A percentile compares a stretch with the other conserved stretches of the same genome.
These are phyloP conservation scores for Hypoxylon sp. DNA, from an alignment of 2,329 filamentous ascomycete genomes.

Conservation along the genomic window DNA sequence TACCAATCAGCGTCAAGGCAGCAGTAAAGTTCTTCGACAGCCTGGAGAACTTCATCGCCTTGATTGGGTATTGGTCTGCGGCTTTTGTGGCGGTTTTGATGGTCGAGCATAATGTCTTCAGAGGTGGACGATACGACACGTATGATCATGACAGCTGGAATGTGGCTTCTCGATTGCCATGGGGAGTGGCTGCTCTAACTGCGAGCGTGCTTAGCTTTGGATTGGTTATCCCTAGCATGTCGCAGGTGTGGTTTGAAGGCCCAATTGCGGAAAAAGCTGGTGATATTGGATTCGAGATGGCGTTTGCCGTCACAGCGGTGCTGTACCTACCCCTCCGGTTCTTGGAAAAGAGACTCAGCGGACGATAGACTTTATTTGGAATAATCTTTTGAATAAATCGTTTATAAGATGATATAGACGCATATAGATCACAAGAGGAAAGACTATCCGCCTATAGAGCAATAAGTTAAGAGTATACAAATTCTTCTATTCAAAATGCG, in stretches of 20 bases:
- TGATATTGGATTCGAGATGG: constrained; percentile 72
- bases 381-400: no score
- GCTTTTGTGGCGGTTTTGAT: constrained; percentile 61
- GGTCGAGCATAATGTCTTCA: constrained; percentile 51
- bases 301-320: constrained; percentile 58
- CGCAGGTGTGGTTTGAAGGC: constrained; percentile 67
- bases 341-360: constrained; percentile 49
- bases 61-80: constrained; percentile 68
- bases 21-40: constrained; percentile 65
- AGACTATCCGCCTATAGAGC: no score
- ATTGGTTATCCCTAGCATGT: constrained; percentile 67
- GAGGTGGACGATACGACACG: constrained; percentile 45
- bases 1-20: constrained; percentile 65
- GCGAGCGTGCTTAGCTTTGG: constrained; percentile 51
- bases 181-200: constrained; percentile 51
- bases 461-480: no score
- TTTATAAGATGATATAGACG: no score
- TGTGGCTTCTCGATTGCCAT: constrained; percentile 49
- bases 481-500: no score
- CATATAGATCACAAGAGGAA: no score
- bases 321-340: constrained; percentile 54
- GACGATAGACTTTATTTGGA: constrained; percentile 34
- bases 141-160: constrained; percentile 52
- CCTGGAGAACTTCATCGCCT: constrained; percentile 64
- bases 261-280: constrained; percentile 68